Base-by-base conservation (phyloP, 2,329 filamentous ascomycete species). In the Claviceps sp. region DNA sequence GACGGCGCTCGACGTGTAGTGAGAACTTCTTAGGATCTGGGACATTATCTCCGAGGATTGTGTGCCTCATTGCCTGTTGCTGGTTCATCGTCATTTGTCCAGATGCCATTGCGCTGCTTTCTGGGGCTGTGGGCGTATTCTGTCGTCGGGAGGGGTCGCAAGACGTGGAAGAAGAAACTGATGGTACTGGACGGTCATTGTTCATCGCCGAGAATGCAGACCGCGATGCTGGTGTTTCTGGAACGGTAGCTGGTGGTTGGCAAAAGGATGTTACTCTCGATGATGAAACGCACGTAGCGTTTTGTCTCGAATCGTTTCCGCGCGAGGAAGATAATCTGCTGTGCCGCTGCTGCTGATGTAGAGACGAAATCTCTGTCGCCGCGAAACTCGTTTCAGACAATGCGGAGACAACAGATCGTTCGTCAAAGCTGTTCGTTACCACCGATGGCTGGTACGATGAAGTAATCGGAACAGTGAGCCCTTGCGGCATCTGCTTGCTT, bases 1-100 rank as follows among this genome's bases (percentile, higher is more conserved):
- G 65, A 2, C 76, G 71, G 20, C 63, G 66, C 53, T 77, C 68
- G 7, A 78, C 69, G 51, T 77, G 75, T 14, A 66, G 61, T 5
- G 76, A 69, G 50, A 80, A 71, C 37, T 62, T 66, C 8, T 72
- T 74, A 1, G 69, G 67, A 37, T 72, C 70, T 2, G 70, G 67
- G 3, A 71, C 61, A 24, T 71, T 61, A 7, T 67, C 57, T 2
- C 62, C 60, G 16, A 73, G 70, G 0, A 65, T 66, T 1, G 70
- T 70, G 18, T 65, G 69, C 47, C 67, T 68, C 30, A 65, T 60
- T 46, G 63, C 65, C 48, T 72, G 68, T 47, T 72, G 69, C 52
- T 73, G 70, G 53, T 75, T 77, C 48, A 72, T 58, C 2, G 74
- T 68, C 58, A 71, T 67, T 11, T 69, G 66, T 40, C 68, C 65